phyloP scores from a whole-genome alignment of 768 basidiomycete species.

The Tulasnella sp. region DNA sequence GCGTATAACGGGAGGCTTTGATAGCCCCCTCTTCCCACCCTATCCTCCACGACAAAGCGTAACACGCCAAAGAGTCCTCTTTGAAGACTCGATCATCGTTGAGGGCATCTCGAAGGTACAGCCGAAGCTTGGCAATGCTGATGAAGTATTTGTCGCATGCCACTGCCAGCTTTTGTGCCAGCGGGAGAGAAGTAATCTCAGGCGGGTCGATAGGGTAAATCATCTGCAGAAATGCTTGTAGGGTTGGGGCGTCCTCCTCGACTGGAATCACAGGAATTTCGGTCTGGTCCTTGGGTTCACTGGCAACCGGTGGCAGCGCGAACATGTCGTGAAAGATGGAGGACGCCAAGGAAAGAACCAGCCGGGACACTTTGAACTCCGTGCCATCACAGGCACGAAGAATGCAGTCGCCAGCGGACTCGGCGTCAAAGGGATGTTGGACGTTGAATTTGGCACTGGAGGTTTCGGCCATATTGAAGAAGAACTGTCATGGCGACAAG shows the following conservation, averaged over 20 bases:
- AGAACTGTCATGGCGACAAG: too few species aligned
- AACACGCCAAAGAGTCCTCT: background rate
- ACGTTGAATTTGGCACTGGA: background rate
- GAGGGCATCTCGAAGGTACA: background rate
- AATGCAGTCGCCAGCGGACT: background rate
- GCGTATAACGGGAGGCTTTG: background rate
- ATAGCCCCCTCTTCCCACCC: background rate
- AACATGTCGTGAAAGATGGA: slow-evolving; percentile 27
- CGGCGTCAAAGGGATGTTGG: background rate
- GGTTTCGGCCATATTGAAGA: background rate
- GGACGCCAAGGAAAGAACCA: slow-evolving; percentile 19
- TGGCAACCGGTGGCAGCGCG: background rate
- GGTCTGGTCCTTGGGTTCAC: background rate
- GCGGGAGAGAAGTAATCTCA: background rate
- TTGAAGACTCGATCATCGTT: background rate
- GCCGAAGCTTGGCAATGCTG: background rate
- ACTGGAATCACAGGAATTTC: background rate
- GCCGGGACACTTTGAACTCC: slow-evolving; percentile 16
- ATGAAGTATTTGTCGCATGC: slow-evolving; percentile 11
- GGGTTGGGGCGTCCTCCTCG: background rate
- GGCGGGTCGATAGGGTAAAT: background rate
- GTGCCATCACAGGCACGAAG: background rate
- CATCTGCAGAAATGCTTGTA: background rate
- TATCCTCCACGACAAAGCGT: background rate
- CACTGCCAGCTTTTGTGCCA: background rate